Evolutionary conservation across 345 rosid genomes (phyloP), one percentile per base, ranked within the genome.

Genomic region (Bretschneidera sinensis): DNA sequence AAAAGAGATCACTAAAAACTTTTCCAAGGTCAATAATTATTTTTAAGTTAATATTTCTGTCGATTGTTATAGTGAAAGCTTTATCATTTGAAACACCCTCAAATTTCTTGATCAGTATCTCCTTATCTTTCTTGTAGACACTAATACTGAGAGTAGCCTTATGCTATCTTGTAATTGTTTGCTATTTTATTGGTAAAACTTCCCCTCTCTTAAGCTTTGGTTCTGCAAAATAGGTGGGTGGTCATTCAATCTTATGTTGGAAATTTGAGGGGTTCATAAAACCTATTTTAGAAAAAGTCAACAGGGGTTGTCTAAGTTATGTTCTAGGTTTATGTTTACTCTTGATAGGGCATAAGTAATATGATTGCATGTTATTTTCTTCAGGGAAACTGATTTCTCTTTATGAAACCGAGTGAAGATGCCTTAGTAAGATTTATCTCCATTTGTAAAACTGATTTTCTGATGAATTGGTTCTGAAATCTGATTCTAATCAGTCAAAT

Each of bases 1-100:
- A 34, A 90, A 74, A 78, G 97, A 84, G 76, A 85, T 87, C 54
- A 76, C 90, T 1, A 89, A 90, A 55, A 86, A 83, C 68, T 85
- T 90, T 73, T 94, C 96, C 64, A 90, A 90, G 99, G 99, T 92
- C 45, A 50, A 25, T 31, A 31, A 21, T 18, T 45, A 21, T n/a
- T 65, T 63, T 54, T 39, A 24, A 39, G 61, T 24, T 33, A 19
- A 43, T 24, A 24, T 7, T 11, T 65, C 60, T 8, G 24, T 50
- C n/a, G 24, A 24, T 51, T 31, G 15, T 57, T 60, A 8, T 8
- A 39, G 15, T 39, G 13, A 48, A n/a, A 16, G 31, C 54, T 17
- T 33, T n/a, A 55, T 43, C 18, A 24, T 17, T 39, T 47, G 55
- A 51, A 24, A 34, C 48, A 23, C 16, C 35, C 43, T 24, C 51